Base-by-base conservation (phyloP, 2,329 filamentous ascomycete genomes). In the Beauveria varroae region DNA sequence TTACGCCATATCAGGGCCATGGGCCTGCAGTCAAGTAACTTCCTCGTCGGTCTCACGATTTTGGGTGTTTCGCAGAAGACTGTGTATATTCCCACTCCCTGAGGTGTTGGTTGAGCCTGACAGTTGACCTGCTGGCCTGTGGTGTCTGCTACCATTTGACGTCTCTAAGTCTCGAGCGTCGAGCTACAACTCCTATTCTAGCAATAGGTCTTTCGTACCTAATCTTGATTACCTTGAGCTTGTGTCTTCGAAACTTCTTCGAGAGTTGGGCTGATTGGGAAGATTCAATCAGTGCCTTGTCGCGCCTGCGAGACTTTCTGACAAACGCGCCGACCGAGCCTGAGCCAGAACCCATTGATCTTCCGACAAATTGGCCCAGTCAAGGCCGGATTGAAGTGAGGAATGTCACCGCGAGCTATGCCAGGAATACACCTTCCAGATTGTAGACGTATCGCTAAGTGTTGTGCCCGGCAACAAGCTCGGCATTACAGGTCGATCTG, bases 21-120 rank as follows among this genome's bases (percentile, higher is more conserved):
- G 62, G 77, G 78, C 3, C 85, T 82, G 81, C 71, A 78, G 43
- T 65, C 70, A 1, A 67, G 69, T 3, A 74, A 77, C 61, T 70
- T 75, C 30, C 65, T 74, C 24, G 75, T 74, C 61, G 81, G 80
- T 60, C 68, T 77, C 14, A 62, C 66, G 2, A 71, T 81, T 0
- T 69, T 86, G 1, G 78, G 85, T 62, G 67, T 70, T 6, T 81
- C 81, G 0, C 82, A 85, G 64, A 70, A 75, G 34, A 81, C 83
- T 1, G 80, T 79, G 55, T 86, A 86, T 65, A 83, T 1, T 71
- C 18, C 16, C 4, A 10, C 10, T 26, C n/a, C 14, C 44, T 26
- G 85, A 10, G 79, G 75, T 57, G 80, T 44, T 86, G 83, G 83
- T 69, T 83, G 0, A 76, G 70, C 0, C 67, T 83, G 1, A 77